phyloP scores from a whole-genome alignment of 768 basidiomycete genomes.

The Tulasnella sp. region DNA sequence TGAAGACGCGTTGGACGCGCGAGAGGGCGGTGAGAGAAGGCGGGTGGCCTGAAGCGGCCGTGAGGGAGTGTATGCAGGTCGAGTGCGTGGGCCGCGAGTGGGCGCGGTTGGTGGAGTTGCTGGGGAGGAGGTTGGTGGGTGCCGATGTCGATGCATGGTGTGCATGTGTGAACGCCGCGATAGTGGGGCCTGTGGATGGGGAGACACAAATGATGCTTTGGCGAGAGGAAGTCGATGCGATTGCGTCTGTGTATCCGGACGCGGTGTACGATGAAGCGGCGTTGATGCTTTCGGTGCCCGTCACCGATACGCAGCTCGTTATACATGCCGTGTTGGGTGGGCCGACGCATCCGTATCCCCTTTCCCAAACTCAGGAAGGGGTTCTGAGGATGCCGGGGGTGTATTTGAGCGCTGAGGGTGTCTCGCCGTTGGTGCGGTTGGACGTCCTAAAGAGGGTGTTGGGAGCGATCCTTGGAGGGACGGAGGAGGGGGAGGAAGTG shows the following conservation, averaged over 20 bases:
- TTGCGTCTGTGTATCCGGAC: slow-evolving; percentile 20
- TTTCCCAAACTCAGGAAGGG: slow-evolving; percentile 9
- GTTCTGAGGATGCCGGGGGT: slow-evolving; percentile 43
- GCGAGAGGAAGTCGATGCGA: slow-evolving; percentile 27
- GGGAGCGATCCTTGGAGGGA: slow-evolving; percentile 38
- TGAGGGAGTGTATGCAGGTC: slow-evolving; percentile 40
- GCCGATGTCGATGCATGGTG: slow-evolving; percentile 22
- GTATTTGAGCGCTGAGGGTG: slow-evolving; percentile 55
- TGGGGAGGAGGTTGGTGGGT: slow-evolving; percentile 46
- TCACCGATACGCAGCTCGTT: slow-evolving; percentile 50
- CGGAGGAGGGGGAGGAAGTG: slow-evolving; percentile 17
- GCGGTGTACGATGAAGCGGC: neutral
- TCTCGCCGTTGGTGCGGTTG: slow-evolving; percentile 71
- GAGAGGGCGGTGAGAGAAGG: slow-evolving; percentile 73
- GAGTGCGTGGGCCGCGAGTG: slow-evolving; percentile 33
- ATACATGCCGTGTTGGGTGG: slow-evolving; percentile 58
- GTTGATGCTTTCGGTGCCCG: slow-evolving; percentile 27
- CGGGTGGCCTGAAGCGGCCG: slow-evolving; percentile 63
- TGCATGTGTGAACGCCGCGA: too few species aligned
- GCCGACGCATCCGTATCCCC: slow-evolving; percentile 33
- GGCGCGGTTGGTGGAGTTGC: slow-evolving; percentile 41
- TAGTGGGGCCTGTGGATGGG: too few species aligned
- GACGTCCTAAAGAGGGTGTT: slow-evolving; percentile 63
- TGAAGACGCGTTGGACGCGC: slow-evolving; percentile 66
- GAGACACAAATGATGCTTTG: slow-evolving; percentile 23